Evolutionary conservation across 148 eudicot genomes (phyloP).

Genomic region (Linanthus parryae): DNA sequence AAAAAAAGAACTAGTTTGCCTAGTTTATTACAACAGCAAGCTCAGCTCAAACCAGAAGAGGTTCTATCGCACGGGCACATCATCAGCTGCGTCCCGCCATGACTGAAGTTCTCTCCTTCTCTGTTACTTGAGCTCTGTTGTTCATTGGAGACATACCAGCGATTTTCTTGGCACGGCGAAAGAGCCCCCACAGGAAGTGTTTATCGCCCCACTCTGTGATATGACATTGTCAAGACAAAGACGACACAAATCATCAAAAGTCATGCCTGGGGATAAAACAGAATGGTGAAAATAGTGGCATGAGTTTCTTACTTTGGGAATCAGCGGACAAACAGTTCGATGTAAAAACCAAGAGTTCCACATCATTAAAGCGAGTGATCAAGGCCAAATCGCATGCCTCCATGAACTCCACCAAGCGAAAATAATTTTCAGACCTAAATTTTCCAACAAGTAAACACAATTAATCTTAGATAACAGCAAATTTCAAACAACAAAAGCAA

Average conservation of each 20-base stretch:
- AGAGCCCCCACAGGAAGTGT: slow-evolving; percentile 37
- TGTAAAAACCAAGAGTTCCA: slow-evolving; percentile 50
- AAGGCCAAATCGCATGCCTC: slow-evolving; percentile 27
- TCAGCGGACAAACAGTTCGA: slow-evolving; percentile 38
- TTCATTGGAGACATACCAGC: slow-evolving; percentile 3
- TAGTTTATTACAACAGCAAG: not conserved
- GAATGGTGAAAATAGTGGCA: not conserved
- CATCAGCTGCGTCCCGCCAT: too few relatives aligned
- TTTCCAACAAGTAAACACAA: slow-evolving; percentile 7
- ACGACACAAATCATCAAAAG: not conserved
- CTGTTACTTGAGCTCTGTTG: too few relatives aligned
- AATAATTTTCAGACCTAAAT: slow-evolving; percentile 29
- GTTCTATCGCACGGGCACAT: not conserved
- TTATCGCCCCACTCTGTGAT: slow-evolving; percentile 20
- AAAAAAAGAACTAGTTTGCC: not conserved
- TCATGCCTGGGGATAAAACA: not conserved
- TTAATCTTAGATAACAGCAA: not conserved
- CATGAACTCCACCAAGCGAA: slow-evolving; percentile 34
- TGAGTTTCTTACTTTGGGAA: slow-evolving; percentile 36
- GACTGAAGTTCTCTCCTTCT: too few relatives aligned
- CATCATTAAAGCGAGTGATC: slow-evolving; percentile 31
- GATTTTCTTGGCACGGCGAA: slow-evolving; percentile 10
- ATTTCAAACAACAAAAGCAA: not conserved
- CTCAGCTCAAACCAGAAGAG: not conserved
- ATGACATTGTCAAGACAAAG: not conserved